A percentile compares a stretch with the other conserved stretches of the same genome.
Conservation (phyloP, 2,329 filamentous ascomycete species). For the Cercospora canescens region DNA sequence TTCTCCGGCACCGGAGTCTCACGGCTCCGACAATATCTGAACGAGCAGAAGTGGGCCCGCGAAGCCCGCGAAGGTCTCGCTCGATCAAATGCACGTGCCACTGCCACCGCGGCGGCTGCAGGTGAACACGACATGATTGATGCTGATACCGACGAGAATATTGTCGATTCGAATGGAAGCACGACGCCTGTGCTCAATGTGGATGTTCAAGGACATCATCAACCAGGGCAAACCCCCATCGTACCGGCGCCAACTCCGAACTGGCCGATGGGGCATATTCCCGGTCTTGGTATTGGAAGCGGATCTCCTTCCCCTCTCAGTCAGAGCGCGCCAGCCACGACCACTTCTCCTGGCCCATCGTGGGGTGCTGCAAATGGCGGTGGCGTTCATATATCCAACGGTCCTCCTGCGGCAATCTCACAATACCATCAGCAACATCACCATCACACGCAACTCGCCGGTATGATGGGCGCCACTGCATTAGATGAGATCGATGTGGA, state of each 20-base stretch:
- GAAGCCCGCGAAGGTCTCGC: conserved; percentile 13
- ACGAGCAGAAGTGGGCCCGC: conserved; percentile 42
- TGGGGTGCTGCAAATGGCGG: conserved; percentile 19
- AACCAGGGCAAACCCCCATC: conserved; percentile 30
- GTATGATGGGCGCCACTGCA: conserved; percentile 40
- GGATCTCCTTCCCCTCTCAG: conserved; percentile 25
- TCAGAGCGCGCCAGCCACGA: conserved; percentile 34
- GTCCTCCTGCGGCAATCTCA: conserved; percentile 1
- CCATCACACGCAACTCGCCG: conserved; percentile 36
- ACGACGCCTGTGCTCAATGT: conserved; percentile 33
- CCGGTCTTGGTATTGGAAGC: conserved; percentile 5
- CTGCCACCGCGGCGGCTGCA: conserved; percentile 20
- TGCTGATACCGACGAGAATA: conserved; percentile 34
- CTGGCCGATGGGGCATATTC: conserved; percentile 11
- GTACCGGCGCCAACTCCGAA: conserved; percentile 21
- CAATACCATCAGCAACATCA: conserved; percentile 6
- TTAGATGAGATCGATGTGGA: conserved; percentile 40
- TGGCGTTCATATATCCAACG: background rate
- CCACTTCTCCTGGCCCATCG: conserved; percentile 18
- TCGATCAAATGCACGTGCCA: conserved; percentile 15
- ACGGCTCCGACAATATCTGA: conserved; percentile 76
- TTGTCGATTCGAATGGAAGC: conserved; percentile 31
- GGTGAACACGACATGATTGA: conserved; percentile 33
- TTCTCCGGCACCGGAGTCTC: conserved; percentile 87
- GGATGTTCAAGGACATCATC: conserved; percentile 28